Percentiles rank a stretch among this genome's conserved stretches.
phyloP scores from a whole-genome alignment of 2,329 filamentous ascomycete genomes.

The Proliferodiscus dingleyae region DNA sequence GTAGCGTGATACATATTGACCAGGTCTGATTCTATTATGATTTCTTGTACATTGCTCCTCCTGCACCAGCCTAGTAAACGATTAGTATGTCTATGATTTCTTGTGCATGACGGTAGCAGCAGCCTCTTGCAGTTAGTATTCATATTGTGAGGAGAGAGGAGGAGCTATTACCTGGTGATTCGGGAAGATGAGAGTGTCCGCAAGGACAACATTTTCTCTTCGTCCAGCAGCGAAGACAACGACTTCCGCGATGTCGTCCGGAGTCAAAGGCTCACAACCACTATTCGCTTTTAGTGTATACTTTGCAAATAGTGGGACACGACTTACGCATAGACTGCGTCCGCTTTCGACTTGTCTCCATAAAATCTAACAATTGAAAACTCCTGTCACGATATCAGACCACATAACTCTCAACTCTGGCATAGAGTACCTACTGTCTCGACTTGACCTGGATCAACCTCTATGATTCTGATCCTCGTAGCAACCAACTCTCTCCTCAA shows the following conservation, averaged over 20 bases:
- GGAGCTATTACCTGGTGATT: constrained; percentile 70
- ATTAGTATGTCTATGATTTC: constrained; percentile 28
- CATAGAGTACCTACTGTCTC: constrained; percentile 59
- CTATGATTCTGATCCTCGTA: constrained; percentile 76
- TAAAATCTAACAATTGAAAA: constrained; percentile 86
- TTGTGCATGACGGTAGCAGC: constrained; percentile 42
- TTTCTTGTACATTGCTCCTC: constrained; percentile 28
- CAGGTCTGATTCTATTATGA: background rate
- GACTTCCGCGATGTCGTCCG: constrained; percentile 86
- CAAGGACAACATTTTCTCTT: constrained; percentile 85
- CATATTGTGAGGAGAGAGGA: constrained; percentile 9
- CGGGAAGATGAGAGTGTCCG: constrained; percentile 81
- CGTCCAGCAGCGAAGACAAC: constrained; percentile 81
- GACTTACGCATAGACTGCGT: constrained; percentile 82
- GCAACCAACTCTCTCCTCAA: constrained; percentile 79
- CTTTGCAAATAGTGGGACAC: constrained; percentile 14
- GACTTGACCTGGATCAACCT: constrained; percentile 87
- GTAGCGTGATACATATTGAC: too few relatives aligned
- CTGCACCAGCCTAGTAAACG: constrained; percentile 29
- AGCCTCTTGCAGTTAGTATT: constrained; percentile 33
- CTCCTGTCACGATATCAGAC: constrained; percentile 46
- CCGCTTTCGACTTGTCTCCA: constrained; percentile 83
- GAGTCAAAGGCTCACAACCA: constrained; percentile 76
- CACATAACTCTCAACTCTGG: constrained; percentile 4
- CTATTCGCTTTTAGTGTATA: constrained; percentile 36